Conservation (phyloP, 2,329 filamentous ascomycete genomes). For the Fusarium beomiforme region DNA sequence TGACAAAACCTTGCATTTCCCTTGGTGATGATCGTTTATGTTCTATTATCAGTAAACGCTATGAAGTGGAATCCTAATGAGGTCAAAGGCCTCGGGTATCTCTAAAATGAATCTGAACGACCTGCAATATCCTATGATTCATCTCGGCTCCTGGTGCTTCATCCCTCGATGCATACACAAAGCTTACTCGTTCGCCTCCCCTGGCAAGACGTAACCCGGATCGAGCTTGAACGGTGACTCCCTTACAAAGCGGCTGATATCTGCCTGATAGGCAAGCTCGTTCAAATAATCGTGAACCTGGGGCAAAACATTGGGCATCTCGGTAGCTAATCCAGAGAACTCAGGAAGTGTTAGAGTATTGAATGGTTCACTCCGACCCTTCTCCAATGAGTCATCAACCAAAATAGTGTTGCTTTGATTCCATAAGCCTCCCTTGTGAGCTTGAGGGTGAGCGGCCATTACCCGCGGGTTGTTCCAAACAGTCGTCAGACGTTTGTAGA, state of each 20-base stretch:
- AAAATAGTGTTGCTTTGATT: slow-evolving; percentile 88
- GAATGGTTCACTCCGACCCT: slow-evolving; percentile 83
- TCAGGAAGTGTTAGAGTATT: slow-evolving; percentile 86
- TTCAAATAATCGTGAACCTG: slow-evolving; percentile 72
- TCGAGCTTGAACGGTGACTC: slow-evolving; percentile 59
- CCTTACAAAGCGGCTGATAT: slow-evolving; percentile 72
- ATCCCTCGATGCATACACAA: background rate
- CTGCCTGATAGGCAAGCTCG: slow-evolving; percentile 59
- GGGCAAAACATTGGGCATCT: slow-evolving; percentile 59
- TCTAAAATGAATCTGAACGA: slow-evolving; percentile 6
- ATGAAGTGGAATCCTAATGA: slow-evolving; percentile 7
- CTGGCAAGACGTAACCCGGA: slow-evolving; percentile 37
- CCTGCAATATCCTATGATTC: background rate
- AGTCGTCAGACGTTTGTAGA: slow-evolving; percentile 84
- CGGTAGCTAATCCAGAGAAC: slow-evolving; percentile 64
- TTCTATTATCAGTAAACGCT: background rate
- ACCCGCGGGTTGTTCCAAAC: slow-evolving; percentile 72
- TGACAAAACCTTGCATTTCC: background rate
- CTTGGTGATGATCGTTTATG: background rate
- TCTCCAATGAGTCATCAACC: slow-evolving; percentile 85
- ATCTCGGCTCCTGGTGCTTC: background rate
- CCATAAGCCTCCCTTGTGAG: slow-evolving; percentile 63
- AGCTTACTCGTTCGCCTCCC: background rate
- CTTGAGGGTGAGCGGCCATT: slow-evolving; percentile 56
- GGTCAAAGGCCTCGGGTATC: slow-evolving; percentile 31